phyloP scores from a whole-genome alignment of 2,329 filamentous ascomycete genomes.

The Volutella citrinella region DNA sequence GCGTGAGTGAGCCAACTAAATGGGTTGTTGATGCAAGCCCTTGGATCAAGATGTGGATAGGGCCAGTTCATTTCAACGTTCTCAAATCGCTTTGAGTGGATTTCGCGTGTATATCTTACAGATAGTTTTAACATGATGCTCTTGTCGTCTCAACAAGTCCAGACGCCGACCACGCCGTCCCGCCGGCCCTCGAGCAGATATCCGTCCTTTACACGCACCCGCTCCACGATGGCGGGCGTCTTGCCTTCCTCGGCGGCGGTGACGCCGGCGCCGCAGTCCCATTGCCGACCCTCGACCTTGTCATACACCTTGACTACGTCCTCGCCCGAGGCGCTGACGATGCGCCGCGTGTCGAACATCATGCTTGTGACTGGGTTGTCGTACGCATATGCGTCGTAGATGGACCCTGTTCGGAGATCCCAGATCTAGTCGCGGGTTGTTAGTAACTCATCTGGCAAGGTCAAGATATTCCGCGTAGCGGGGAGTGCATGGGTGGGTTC shows the following conservation, averaged over 20 bases:
- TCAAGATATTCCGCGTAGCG: too few relatives aligned
- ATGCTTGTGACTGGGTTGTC: slow-evolving; percentile 89
- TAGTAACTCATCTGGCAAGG: neutral
- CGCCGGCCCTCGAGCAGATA: slow-evolving; percentile 88
- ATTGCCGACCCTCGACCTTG: slow-evolving; percentile 92
- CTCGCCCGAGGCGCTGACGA: slow-evolving; percentile 86
- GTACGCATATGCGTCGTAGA: slow-evolving; percentile 94
- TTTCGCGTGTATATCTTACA: too few relatives aligned
- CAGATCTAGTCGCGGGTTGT: slow-evolving; percentile 68
- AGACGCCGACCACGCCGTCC: slow-evolving; percentile 86
- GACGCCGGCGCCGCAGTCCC: slow-evolving; percentile 89
- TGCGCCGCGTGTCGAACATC: slow-evolving; percentile 92
- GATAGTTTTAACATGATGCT: slow-evolving; percentile 25
- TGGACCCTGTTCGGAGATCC: slow-evolving; percentile 94
- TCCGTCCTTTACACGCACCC: slow-evolving; percentile 86
- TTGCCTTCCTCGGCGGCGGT: slow-evolving; percentile 64
- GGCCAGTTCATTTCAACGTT: too few relatives aligned
- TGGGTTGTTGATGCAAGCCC: too few relatives aligned
- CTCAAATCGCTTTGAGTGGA: slow-evolving; percentile 18
- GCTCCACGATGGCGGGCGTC: slow-evolving; percentile 70
- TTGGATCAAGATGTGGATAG: too few relatives aligned
- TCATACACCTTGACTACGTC: slow-evolving; percentile 97
- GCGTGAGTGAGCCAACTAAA: too few relatives aligned
- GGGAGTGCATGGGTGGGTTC: too few relatives aligned
- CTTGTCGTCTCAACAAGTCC: slow-evolving; percentile 62